Evolutionary conservation across 1,284 basidiomycete genomes (phyloP).

Genomic region (Puccinia hordei): DNA sequence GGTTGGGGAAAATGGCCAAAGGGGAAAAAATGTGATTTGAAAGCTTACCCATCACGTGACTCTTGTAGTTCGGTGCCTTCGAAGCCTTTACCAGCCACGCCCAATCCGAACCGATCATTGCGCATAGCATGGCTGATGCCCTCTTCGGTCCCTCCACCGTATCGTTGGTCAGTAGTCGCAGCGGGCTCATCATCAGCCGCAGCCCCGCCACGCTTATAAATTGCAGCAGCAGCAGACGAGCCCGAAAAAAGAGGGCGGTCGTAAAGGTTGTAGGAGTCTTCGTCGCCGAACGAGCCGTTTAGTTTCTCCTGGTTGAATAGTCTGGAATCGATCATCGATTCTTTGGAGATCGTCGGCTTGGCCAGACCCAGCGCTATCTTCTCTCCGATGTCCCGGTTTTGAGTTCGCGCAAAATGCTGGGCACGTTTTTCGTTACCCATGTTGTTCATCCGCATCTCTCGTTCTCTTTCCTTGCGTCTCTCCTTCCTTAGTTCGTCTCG

Average conservation of each 20-base stretch:
- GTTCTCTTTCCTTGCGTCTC: slow-evolving; percentile 88
- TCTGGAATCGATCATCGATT: slow-evolving; percentile 93
- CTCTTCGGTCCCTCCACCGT: slow-evolving; percentile 90
- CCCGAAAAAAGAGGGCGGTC: slow-evolving; percentile 95
- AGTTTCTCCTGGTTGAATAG: slow-evolving; percentile 95
- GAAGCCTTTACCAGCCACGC: slow-evolving; percentile 76
- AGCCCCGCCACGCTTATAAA: slow-evolving; percentile 83
- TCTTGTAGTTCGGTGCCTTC: slow-evolving; percentile 82
- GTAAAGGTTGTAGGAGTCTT: slow-evolving; percentile 90
- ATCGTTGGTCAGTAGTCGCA: slow-evolving; percentile 66
- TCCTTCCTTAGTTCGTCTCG: slow-evolving; percentile 88
- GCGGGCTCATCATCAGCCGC: slow-evolving; percentile 69
- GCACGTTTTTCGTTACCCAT: slow-evolving; percentile 97
- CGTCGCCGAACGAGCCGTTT: slow-evolving; percentile 78
- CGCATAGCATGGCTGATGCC: slow-evolving; percentile 84
- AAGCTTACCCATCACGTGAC: slow-evolving; percentile 62
- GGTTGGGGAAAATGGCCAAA: neutral
- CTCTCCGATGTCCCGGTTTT: slow-evolving; percentile 98
- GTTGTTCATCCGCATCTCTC: slow-evolving; percentile 97
- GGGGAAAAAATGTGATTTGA: neutral
- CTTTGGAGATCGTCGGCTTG: slow-evolving; percentile 91
- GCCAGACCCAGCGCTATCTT: slow-evolving; percentile 97
- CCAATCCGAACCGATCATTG: slow-evolving; percentile 91
- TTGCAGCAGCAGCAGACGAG: slow-evolving; percentile 90
- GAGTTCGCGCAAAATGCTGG: slow-evolving; percentile 88